Evolutionary conservation across 2,329 filamentous ascomycete species (phyloP).

Genomic region (Delphinella strobiligena): DNA sequence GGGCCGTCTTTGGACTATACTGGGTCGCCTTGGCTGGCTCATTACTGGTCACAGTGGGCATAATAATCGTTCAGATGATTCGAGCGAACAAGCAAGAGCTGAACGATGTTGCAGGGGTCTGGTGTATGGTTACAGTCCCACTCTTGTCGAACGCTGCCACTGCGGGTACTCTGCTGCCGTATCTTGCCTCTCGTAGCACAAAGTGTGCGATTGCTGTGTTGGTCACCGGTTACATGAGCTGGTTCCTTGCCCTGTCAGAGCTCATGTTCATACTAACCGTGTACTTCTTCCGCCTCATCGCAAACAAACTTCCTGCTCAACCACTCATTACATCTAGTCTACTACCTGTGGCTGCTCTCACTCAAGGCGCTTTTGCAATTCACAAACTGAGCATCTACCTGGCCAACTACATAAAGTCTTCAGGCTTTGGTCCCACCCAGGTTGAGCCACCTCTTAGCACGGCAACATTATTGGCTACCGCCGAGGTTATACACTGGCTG

Average conservation of each 20-base stretch:
- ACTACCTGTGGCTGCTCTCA: conserved; percentile 11
- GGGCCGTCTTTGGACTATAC: conserved; percentile 13
- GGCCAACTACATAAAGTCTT: conserved; percentile 10
- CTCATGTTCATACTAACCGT: conserved; percentile 7
- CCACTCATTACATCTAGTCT: conserved; percentile 9
- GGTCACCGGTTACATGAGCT: conserved; percentile 6
- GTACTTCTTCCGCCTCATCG: conserved; percentile 10
- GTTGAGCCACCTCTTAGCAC: conserved; percentile 8
- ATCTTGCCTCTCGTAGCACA: conserved; percentile 3
- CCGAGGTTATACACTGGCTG: conserved; percentile 15
- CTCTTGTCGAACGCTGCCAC: conserved; percentile 2
- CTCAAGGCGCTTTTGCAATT: conserved; percentile 13
- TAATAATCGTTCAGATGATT: conserved; percentile 12
- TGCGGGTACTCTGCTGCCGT: conserved; percentile 1
- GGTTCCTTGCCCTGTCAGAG: conserved; percentile 3
- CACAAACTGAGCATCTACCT: conserved; percentile 12
- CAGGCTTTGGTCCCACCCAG: conserved; percentile 11
- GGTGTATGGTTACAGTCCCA: conserved; percentile 6
- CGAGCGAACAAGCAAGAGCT: conserved; percentile 10
- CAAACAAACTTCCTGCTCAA: conserved; percentile 7
- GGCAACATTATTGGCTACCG: conserved; percentile 9
- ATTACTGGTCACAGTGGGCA: conserved; percentile 10
- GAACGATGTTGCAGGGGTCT: conserved; percentile 13
- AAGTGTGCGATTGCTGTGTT: conserved; percentile 6
- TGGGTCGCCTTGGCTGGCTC: conserved; percentile 14